Conservation (phyloP, 352 stramenopile species). For the Pythium monospermum region DNA sequence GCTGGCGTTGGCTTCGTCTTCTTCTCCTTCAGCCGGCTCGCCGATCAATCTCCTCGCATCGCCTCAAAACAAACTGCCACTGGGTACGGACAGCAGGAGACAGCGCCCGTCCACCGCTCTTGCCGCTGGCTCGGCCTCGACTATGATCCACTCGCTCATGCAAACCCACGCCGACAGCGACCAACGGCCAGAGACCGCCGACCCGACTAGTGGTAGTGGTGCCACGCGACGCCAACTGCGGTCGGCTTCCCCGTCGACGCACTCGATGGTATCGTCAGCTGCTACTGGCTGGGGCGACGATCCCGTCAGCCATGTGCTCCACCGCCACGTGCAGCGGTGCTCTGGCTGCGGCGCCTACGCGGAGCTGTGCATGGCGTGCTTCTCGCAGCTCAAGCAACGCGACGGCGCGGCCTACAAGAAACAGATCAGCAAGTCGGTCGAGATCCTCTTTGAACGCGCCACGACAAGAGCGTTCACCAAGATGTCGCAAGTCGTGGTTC, state of each 20-base stretch:
- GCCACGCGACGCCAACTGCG: no score
- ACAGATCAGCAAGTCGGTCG: constrained; percentile 52
- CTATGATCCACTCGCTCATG: no score
- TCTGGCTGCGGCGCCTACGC: constrained; percentile 53
- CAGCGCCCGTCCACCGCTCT: no score
- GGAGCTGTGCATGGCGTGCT: constrained; percentile 68
- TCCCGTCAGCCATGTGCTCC: neutral
- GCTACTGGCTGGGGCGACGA: no score
- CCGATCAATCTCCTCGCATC: constrained; percentile 16
- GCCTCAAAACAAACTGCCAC: no score
- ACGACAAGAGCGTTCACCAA: constrained; percentile 52
- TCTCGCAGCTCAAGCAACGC: constrained; percentile 55
- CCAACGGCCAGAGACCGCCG: no score
- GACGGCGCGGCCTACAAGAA: constrained; percentile 62
- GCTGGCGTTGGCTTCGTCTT: constrained; percentile 5
- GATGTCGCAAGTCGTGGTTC: constrained; percentile 44
- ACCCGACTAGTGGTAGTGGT: no score
- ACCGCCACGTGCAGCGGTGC: constrained; percentile 31
- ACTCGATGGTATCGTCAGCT: no score
- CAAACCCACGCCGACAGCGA: no score
- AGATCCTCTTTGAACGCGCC: constrained; percentile 58
- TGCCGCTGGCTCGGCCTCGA: no score
- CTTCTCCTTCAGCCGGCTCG: constrained; percentile 1
- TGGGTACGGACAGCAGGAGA: no score
- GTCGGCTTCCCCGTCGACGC: no score